A percentile compares a stretch with the other conserved stretches of the same genome.
These are phyloP conservation scores for Prunus fruticosa DNA, from an alignment of 306 rosid genomes.

Conservation along the genomic window DNA sequence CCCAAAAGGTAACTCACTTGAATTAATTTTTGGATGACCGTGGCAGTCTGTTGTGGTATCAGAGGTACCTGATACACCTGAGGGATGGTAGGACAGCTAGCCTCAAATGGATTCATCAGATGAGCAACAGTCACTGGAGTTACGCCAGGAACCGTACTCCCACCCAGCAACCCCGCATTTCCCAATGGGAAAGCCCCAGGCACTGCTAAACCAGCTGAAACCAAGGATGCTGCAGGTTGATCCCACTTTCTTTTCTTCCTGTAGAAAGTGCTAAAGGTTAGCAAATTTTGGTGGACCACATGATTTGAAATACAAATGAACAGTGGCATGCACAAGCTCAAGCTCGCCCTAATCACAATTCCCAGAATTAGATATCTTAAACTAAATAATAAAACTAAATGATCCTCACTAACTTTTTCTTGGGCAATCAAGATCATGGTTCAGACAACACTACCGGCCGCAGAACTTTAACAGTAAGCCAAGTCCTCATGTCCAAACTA, in stretches of 20 bases:
- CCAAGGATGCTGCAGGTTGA: conserved; percentile 80
- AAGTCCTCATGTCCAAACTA: background rate
- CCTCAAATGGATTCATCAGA: conserved; percentile 34
- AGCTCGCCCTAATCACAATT: background rate
- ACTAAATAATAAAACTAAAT: background rate
- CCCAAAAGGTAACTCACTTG: conserved; percentile 41
- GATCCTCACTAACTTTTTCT: background rate
- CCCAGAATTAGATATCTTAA: no score
- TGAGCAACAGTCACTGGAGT: conserved; percentile 29
- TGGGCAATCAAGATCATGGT: background rate
- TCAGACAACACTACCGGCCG: background rate
- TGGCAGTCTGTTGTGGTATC: conserved; percentile 47
- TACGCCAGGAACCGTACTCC: conserved; percentile 34
- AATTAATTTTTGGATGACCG: conserved; percentile 42
- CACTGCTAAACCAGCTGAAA: conserved; percentile 44
- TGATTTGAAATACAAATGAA: background rate
- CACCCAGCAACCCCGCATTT: conserved; percentile 37
- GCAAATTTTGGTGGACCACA: background rate
- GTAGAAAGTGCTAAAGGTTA: conserved; percentile 10
- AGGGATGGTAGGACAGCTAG: conserved; percentile 31
- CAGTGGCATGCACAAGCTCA: background rate
- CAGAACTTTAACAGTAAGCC: background rate
- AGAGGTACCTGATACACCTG: conserved; percentile 31
- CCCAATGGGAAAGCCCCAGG: conserved; percentile 52
- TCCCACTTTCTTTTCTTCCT: conserved; percentile 98